Conservation (phyloP, 164 flowering plant genomes). For the grape (Vitis vinifera) region ASM3070453v1 NC_081808.1:23632501-23633000, state of each 20-base stretch:
- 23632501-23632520: background rate
- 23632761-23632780: background rate
- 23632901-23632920: too few species aligned
- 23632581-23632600: background rate
- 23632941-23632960: too few species aligned
- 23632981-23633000: too few species aligned
- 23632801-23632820: too few species aligned
- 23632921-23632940: too few species aligned
- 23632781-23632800: too few species aligned
- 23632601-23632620: background rate
- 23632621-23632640: slow-evolving; percentile 4
- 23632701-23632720: slow-evolving; percentile 4
- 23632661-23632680: background rate
- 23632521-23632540: background rate
- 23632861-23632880: too few species aligned
- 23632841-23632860: too few species aligned
- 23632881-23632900: too few species aligned
- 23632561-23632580: background rate
- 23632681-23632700: background rate
- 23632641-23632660: background rate
- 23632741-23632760: background rate
- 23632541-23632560: background rate
- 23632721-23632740: slow-evolving; percentile 11
- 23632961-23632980: too few species aligned
- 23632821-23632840: too few species aligned